Conservation (phyloP, 768 basidiomycete genomes). For the Termitomyces sp. region DNA sequence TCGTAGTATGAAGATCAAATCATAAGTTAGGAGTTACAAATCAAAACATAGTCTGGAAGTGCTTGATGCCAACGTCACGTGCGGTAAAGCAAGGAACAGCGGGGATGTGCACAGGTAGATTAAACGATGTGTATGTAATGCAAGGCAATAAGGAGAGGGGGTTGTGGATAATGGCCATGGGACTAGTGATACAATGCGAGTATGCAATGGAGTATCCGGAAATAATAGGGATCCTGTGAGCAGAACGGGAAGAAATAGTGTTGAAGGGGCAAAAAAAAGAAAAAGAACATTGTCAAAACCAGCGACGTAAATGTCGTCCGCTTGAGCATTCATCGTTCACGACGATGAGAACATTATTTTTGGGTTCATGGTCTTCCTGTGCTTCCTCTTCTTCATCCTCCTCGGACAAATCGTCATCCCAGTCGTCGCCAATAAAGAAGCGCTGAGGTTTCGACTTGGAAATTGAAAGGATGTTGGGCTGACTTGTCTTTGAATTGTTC, state of each 20-base stretch:
- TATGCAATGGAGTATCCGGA: neutral
- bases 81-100: neutral
- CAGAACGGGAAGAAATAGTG: neutral
- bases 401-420: neutral
- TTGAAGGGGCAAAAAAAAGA: neutral
- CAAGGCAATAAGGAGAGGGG: neutral
- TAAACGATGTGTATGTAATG: neutral
- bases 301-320: conserved; percentile 2
- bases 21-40: neutral
- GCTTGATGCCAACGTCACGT: neutral
- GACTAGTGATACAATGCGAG: conserved; percentile 1
- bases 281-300: conserved; percentile 4
- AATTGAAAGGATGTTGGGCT: neutral
- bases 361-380: conserved; percentile 13
- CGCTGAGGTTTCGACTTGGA: conserved; percentile 9
- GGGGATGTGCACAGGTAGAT: neutral
- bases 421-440: conserved; percentile 18
- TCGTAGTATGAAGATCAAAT: neutral
- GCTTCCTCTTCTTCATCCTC: conserved; percentile 15
- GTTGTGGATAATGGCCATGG: neutral
- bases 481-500: conserved; percentile 12
- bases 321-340: conserved; percentile 10
- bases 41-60: neutral
- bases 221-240: neutral
- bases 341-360: conserved; percentile 10